These are phyloP conservation scores for Tetrapisispora nanseiensis DNA, from an alignment of 805 yeast species.

Conservation along the genomic window DNA sequence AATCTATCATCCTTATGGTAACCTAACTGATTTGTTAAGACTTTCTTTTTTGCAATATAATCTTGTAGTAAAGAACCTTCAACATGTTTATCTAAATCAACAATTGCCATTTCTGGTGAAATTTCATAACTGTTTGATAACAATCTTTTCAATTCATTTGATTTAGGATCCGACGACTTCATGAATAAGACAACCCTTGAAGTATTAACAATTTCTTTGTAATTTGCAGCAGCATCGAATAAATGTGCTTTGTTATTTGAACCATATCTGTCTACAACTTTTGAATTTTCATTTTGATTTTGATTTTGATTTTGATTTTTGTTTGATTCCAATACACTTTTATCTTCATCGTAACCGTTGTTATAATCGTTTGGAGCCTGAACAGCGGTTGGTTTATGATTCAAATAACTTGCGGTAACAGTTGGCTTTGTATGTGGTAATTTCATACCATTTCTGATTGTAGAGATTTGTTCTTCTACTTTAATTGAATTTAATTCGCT, in stretches of 20 bases:
- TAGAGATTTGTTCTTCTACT: conserved; percentile 13
- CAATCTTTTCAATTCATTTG: conserved; percentile 55
- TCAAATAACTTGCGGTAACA: neutral
- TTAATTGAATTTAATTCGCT: conserved; percentile 6
- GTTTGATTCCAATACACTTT: conserved; percentile 40
- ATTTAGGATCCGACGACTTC: conserved; percentile 51
- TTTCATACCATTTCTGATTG: conserved; percentile 10
- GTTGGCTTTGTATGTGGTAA: neutral
- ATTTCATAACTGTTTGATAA: conserved; percentile 55
- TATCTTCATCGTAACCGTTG: neutral
- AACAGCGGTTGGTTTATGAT: neutral
- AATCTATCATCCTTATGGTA: neutral
- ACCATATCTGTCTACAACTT: neutral
- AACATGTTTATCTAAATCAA: conserved; percentile 71
- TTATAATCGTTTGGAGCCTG: neutral
- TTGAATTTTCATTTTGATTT: neutral
- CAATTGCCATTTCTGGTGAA: conserved; percentile 59
- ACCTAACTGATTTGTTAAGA: conserved; percentile 2
- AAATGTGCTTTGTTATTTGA: neutral
- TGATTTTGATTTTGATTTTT: conserved; percentile 10
- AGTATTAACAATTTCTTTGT: conserved; percentile 44
- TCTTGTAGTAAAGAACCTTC: conserved; percentile 65
- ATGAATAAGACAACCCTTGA: conserved; percentile 58
- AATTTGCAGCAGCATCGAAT: conserved; percentile 11
- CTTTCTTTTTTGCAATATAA: conserved; percentile 33